These are phyloP conservation scores for Nakazawaea ishiwadae DNA, from an alignment of 805 yeast species.

Conservation along the genomic window DNA sequence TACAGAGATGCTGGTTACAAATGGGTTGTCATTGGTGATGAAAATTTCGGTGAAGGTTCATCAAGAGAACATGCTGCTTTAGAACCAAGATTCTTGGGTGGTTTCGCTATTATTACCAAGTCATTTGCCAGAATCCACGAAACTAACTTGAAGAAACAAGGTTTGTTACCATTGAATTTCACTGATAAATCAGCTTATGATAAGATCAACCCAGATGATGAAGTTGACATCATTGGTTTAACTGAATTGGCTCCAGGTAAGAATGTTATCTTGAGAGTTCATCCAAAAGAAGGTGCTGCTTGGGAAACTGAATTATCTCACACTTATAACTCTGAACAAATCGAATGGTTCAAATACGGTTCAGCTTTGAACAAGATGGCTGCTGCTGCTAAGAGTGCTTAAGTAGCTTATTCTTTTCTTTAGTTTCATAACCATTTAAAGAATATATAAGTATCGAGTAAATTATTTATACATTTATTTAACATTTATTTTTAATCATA, in stretches of 20 bases:
- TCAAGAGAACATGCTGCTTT: conserved; percentile 99
- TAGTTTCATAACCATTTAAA: no score
- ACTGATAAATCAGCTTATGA: conserved; percentile 87
- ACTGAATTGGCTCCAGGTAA: conserved; percentile 89
- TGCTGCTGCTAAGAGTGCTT: conserved; percentile 14
- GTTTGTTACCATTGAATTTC: conserved; percentile 95
- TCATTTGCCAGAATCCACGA: conserved; percentile 99
- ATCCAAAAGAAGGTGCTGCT: conserved; percentile 67
- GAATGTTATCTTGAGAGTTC: conserved; percentile 72
- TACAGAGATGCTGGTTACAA: conserved; percentile 90
- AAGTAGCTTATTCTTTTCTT: no score
- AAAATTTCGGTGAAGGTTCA: conserved; percentile 99
- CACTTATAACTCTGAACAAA: conserved; percentile 95
- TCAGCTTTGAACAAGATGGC: conserved; percentile 94
- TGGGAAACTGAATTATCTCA: conserved; percentile 93
- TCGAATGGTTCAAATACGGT: conserved; percentile 98
- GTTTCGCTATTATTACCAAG: conserved; percentile 94
- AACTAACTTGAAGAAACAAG: conserved; percentile 99
- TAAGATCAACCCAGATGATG: conserved; percentile 87
- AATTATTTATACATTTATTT: background rate
- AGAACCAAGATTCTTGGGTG: conserved; percentile 99
- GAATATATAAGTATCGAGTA: background rate
- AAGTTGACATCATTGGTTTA: conserved; percentile 82
- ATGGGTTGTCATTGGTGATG: conserved; percentile 99
- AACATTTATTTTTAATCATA: background rate